Conservation (phyloP, 2,329 filamentous ascomycete genomes). For the Aquanectria penicillioides region DNA sequence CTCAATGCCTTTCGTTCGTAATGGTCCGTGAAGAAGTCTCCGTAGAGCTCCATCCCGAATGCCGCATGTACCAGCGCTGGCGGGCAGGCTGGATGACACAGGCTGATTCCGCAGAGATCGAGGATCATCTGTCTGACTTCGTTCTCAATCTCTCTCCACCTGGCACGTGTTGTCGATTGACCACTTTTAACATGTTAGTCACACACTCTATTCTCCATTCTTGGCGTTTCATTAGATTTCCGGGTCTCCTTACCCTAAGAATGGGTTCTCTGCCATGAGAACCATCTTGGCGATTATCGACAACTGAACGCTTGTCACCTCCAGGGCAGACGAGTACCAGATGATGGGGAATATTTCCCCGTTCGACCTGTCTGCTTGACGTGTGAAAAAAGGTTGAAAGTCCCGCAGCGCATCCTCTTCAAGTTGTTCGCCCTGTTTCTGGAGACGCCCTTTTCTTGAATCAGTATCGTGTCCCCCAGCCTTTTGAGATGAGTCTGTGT, state of each 20-base stretch:
- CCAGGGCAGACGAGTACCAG: constrained; percentile 52
- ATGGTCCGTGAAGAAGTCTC: constrained; percentile 53
- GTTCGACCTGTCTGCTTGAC: constrained; percentile 46
- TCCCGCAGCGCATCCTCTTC: constrained; percentile 46
- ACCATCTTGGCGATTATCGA: constrained; percentile 53
- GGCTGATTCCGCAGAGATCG: constrained; percentile 52
- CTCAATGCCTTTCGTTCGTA: constrained; percentile 50
- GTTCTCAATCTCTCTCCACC: constrained; percentile 50
- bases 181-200: constrained; percentile 32
- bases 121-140: constrained; percentile 51
- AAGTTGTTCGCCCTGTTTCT: constrained; percentile 48
- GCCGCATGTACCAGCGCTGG: constrained; percentile 52
- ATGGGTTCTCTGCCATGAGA: constrained; percentile 52
- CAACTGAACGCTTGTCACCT: constrained; percentile 53
- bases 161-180: constrained; percentile 40
- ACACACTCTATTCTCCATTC: too few relatives aligned
- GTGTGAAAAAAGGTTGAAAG: constrained; percentile 48
- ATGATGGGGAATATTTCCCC: constrained; percentile 53
- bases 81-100: constrained; percentile 50
- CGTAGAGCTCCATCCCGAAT: constrained; percentile 53
- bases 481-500: too few relatives aligned
- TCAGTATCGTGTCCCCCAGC: background rate
- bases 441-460: constrained; percentile 43
- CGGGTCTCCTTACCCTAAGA: constrained; percentile 42
- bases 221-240: background rate